Evolutionary conservation across 2,329 filamentous ascomycete genomes (phyloP), one percentile per base, ranked within the genome.

Genomic region (Penicillium sp.): DNA sequence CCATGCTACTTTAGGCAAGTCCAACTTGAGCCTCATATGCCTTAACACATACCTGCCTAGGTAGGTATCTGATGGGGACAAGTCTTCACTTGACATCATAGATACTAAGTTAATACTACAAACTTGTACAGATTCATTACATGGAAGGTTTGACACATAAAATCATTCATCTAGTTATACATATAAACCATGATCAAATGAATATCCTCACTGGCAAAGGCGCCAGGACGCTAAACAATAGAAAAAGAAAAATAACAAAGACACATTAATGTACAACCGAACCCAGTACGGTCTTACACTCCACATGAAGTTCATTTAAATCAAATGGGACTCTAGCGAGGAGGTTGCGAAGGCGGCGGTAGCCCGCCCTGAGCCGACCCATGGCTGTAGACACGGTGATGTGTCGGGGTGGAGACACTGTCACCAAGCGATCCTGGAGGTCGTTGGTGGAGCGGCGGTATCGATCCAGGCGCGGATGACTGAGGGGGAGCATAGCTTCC

Each of bases 381-480:
- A 48, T 69, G 67, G 37, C 68, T 70, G 55, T 69, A 69, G 7
- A 64, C 67, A 17, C 67, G 64, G 46, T 70, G 65, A 52, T 70
- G 68, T 12, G 57, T 57, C 7, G 61, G 54, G 10, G 59, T 56
- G 19, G 62, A 52, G 1, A 55, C 44, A 34, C 53, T 38, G 13
- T 66, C 64, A 10, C 51, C 53, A 34, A 64, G 51, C 10, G 55
- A 49, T 12, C 60, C 63, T 26, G 60, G 52, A 15, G 63, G 58
- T 37, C 66, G 62, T 49, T 61, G 54, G 28, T 65, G 64, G 22
- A 64, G 57, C 22, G 59, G 48, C 34, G 61, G 63, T 24, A 65
- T 57, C 3, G 60, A 44, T 15, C 59, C 58, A 8, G 51, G 33
- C 10, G 53, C 43, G 1, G 61, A 52, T 39, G 62, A 51, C 7